These are phyloP conservation scores for Eimeria brunetti DNA, from an alignment of 169 alveolate species.

Conservation along the genomic window DNA sequence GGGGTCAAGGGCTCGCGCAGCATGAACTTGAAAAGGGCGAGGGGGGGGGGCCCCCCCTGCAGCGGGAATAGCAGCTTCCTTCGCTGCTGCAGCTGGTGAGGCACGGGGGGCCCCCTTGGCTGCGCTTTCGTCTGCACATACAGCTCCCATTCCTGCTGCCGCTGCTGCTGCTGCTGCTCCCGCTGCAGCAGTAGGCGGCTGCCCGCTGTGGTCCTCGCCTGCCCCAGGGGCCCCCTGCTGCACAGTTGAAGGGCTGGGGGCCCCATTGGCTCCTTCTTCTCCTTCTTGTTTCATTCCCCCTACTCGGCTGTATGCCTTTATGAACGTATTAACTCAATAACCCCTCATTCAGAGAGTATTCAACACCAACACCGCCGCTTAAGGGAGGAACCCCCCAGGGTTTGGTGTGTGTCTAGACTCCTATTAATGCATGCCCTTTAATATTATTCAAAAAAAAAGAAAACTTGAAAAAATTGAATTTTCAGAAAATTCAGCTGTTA, in stretches of 20 bases:
- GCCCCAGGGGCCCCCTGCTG: not conserved
- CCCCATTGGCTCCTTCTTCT: not conserved
- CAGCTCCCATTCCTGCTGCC: not conserved
- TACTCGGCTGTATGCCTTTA: not conserved
- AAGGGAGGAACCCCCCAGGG: not conserved
- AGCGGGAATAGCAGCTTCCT: not conserved
- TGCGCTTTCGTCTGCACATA: not conserved
- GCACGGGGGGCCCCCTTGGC: not conserved
- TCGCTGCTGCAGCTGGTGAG: not conserved
- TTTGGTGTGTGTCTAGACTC: not conserved
- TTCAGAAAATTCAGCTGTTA: not conserved
- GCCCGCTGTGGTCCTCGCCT: not conserved
- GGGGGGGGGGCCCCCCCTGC: not conserved
- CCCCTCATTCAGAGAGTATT: not conserved
- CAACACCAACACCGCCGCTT: not conserved
- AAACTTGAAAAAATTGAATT: no score
- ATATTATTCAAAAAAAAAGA: no score
- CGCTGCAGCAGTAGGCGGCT: not conserved
- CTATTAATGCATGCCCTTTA: not conserved
- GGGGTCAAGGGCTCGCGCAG: slow-evolving; percentile 52
- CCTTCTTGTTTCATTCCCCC: not conserved
- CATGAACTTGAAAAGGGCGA: slow-evolving; percentile 15
- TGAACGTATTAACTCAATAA: not conserved
- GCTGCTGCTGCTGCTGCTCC: not conserved
- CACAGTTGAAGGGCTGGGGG: not conserved